Conservation (phyloP, 441 rosid genomes). For the Corymbia citriodora region DNA sequence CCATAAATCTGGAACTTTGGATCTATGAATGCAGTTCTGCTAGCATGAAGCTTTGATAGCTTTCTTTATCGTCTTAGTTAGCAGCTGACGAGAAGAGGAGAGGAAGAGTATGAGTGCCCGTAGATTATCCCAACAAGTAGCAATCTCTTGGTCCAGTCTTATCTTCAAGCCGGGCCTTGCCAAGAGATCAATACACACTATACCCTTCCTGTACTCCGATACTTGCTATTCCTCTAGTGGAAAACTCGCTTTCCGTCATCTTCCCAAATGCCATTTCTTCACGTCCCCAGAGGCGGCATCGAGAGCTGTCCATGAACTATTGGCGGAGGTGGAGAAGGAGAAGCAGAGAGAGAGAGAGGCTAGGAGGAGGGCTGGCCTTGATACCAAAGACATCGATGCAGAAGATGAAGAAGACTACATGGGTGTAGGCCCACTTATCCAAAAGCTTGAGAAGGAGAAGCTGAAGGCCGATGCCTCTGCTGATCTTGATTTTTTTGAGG, state of each 20-base stretch:
- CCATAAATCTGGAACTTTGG: background rate
- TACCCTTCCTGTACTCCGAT: constrained; percentile 18
- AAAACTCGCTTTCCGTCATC: constrained; percentile 9
- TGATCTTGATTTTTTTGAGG: constrained; percentile 35
- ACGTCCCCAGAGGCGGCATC: constrained; percentile 14
- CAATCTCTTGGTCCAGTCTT: background rate
- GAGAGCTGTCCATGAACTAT: constrained; percentile 37
- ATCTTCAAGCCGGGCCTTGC: constrained; percentile 2
- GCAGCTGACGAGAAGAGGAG: background rate
- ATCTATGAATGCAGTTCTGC: background rate
- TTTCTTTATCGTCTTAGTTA: background rate
- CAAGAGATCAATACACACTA: constrained; percentile 2
- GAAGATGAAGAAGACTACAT: constrained; percentile 83
- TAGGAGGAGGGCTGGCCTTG: constrained; percentile 54
- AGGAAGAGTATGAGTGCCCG: background rate
- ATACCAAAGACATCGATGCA: constrained; percentile 60
- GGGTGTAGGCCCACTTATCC: constrained; percentile 67
- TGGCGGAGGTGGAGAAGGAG: constrained; percentile 35
- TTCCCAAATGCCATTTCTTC: constrained; percentile 34
- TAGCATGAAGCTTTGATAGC: background rate
- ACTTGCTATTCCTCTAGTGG: constrained; percentile 22
- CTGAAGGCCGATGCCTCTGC: constrained; percentile 22
- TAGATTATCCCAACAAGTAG: background rate
- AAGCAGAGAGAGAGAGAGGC: constrained; percentile 48
- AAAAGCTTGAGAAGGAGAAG: constrained; percentile 60